Percentiles rank a stretch among this genome's conserved stretches.
These are phyloP conservation scores for Acanthamoeba healyi DNA, from an alignment of 208 protist genomes.

Conservation along the genomic window DNA sequence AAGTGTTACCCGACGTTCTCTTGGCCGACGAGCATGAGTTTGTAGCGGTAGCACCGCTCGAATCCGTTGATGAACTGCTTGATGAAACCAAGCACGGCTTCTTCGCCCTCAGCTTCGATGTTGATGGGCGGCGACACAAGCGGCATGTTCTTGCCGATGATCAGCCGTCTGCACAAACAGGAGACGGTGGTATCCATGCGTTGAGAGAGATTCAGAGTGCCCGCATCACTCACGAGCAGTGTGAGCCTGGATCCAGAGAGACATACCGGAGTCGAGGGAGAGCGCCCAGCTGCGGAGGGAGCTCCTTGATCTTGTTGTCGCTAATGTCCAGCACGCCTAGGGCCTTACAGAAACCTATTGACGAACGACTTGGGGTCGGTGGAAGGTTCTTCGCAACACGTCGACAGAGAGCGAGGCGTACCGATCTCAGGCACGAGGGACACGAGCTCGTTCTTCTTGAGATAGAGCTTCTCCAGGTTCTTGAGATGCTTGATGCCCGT, in stretches of 20 bases:
- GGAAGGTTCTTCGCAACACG: not conserved
- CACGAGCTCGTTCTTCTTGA: constrained; percentile 26
- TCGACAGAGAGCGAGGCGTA: not conserved
- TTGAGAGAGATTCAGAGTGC: not conserved
- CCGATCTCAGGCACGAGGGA: constrained; percentile 47
- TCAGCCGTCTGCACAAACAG: not conserved
- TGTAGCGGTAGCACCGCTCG: constrained; percentile 70
- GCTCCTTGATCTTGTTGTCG: constrained; percentile 63
- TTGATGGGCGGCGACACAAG: constrained; percentile 46
- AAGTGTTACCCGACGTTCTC: constrained; percentile 60
- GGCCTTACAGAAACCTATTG: constrained; percentile 1
- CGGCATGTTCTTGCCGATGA: constrained; percentile 49
- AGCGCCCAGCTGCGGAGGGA: constrained; percentile 25
- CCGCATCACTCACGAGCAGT: too few species aligned
- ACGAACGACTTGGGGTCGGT: not conserved
- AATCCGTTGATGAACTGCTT: constrained; percentile 57
- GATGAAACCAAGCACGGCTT: constrained; percentile 26
- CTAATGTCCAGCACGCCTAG: constrained; percentile 48
- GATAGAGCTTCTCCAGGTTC: constrained; percentile 37
- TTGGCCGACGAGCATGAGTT: constrained; percentile 74
- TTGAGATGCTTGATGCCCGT: constrained; percentile 46
- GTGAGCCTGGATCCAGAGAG: not conserved
- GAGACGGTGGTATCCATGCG: not conserved
- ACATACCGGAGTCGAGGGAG: constrained; percentile 27
- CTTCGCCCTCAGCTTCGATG: constrained; percentile 34